A percentile compares a stretch with the other conserved stretches of the same genome.
Conservation (phyloP, 2,329 filamentous ascomycete species). For the Colletotrichum sp. region DNA sequence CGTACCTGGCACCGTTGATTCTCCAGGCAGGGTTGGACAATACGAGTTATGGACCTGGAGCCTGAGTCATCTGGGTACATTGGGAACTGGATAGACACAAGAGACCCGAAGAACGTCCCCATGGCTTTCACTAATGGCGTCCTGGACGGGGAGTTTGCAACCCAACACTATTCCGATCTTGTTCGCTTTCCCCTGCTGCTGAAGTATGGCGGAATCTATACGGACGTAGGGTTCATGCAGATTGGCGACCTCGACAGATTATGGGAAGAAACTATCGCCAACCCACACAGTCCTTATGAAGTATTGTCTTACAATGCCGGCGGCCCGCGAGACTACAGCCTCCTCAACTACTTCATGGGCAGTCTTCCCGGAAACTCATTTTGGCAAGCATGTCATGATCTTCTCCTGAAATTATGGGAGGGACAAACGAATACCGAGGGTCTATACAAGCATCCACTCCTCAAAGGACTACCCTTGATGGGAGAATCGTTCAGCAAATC, state of each 20-base stretch:
- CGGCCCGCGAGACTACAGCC: slow-evolving; percentile 31
- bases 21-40: slow-evolving; percentile 35
- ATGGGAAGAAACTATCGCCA: slow-evolving; percentile 53
- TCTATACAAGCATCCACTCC: slow-evolving; percentile 50
- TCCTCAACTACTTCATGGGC: slow-evolving; percentile 58
- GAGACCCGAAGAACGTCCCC: neutral
- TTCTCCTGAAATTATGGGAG: slow-evolving; percentile 58
- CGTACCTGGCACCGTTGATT: slow-evolving; percentile 46
- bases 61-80: neutral
- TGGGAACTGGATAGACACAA: neutral
- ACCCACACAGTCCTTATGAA: slow-evolving; percentile 49
- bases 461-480: slow-evolving; percentile 47
- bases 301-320: slow-evolving; percentile 51
- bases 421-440: slow-evolving; percentile 54
- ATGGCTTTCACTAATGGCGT: slow-evolving; percentile 37
- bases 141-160: slow-evolving; percentile 51
- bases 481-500: slow-evolving; percentile 38
- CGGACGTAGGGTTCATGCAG: slow-evolving; percentile 60
- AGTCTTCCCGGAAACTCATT: neutral
- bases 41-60: slow-evolving; percentile 40
- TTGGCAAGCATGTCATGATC: slow-evolving; percentile 40
- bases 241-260: slow-evolving; percentile 60
- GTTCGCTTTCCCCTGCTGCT: slow-evolving; percentile 62
- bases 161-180: slow-evolving; percentile 62
- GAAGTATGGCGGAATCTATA: slow-evolving; percentile 61